Evolutionary conservation across 805 yeast genomes (phyloP).

Genomic region (Cephaloascus fragrans): DNA sequence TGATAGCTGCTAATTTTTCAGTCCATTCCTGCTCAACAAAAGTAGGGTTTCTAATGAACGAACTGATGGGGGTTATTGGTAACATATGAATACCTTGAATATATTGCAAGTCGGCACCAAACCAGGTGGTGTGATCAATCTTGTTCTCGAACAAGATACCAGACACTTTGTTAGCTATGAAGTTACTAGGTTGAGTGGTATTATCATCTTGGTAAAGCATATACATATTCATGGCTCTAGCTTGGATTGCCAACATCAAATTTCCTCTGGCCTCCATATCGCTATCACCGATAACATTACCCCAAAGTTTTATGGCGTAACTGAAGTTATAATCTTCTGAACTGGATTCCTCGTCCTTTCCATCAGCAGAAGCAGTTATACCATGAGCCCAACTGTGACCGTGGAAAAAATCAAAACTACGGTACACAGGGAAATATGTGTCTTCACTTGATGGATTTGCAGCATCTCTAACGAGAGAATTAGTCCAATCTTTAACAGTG

Average conservation of each 20-base stretch:
- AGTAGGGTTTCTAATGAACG: conserved; percentile 43
- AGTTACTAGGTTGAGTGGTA: conserved; percentile 43
- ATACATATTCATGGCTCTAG: conserved; percentile 42
- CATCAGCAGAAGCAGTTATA: conserved; percentile 59
- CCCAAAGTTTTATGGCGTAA: conserved; percentile 62
- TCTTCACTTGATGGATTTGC: conserved; percentile 52
- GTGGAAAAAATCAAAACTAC: conserved; percentile 66
- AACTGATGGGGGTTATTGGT: conserved; percentile 61
- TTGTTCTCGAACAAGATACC: conserved; percentile 71
- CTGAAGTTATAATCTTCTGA: conserved; percentile 69
- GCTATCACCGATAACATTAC: conserved; percentile 39
- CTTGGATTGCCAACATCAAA: conserved; percentile 52
- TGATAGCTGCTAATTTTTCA: conserved; percentile 14
- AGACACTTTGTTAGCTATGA: conserved; percentile 55
- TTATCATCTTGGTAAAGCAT: conserved; percentile 47
- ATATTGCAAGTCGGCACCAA: conserved; percentile 66
- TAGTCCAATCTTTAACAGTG: conserved; percentile 39
- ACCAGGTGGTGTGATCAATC: conserved; percentile 64
- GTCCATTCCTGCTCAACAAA: conserved; percentile 43
- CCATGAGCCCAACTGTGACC: conserved; percentile 82
- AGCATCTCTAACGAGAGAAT: conserved; percentile 53
- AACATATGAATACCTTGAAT: conserved; percentile 75
- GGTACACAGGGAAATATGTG: conserved; percentile 51
- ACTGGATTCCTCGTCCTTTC: conserved; percentile 66
- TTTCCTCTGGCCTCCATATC: conserved; percentile 45